A percentile compares a stretch with the other conserved stretches of the same genome.
Conservation (phyloP, 176 grass and related monocot species). For the Eremochloa ophiuroides region DNA sequence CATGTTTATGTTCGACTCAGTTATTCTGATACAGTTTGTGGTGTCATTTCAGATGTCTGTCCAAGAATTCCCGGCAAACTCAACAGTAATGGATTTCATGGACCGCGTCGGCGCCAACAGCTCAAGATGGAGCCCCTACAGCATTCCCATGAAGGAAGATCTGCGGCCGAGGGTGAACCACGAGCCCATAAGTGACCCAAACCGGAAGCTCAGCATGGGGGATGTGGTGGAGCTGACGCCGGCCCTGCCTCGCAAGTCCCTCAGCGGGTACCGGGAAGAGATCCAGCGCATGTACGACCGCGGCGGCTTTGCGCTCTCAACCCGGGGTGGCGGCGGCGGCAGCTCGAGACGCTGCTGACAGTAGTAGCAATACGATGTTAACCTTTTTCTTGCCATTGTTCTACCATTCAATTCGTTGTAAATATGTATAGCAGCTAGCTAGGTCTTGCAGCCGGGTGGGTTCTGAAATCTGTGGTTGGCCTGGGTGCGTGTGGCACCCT, state of each 20-base stretch:
- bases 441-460: not conserved
- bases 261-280: constrained; percentile 62
- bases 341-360: constrained; percentile 38
- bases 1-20: not conserved
- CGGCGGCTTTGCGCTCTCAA: constrained; percentile 33
- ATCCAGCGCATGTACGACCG: constrained; percentile 84
- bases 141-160: constrained; percentile 65
- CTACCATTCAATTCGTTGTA: constrained; percentile 52
- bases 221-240: constrained; percentile 77
- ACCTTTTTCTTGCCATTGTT: constrained; percentile 7
- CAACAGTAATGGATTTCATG: constrained; percentile 63
- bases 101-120: constrained; percentile 43
- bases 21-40: not conserved
- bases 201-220: constrained; percentile 71
- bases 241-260: constrained; percentile 46
- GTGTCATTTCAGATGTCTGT: constrained; percentile 64
- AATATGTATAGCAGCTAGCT: constrained; percentile 16
- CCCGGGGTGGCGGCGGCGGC: constrained; percentile 23
- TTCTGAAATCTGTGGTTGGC: not conserved
- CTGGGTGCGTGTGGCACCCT: not conserved
- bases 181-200: constrained; percentile 41
- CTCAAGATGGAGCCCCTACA: constrained; percentile 50
- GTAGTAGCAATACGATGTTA: not conserved
- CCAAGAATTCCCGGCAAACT: constrained; percentile 62
- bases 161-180: constrained; percentile 64